phyloP scores from a whole-genome alignment of 495 filamentous ascomycete genomes.

The Rusavskia elegans region DNA sequence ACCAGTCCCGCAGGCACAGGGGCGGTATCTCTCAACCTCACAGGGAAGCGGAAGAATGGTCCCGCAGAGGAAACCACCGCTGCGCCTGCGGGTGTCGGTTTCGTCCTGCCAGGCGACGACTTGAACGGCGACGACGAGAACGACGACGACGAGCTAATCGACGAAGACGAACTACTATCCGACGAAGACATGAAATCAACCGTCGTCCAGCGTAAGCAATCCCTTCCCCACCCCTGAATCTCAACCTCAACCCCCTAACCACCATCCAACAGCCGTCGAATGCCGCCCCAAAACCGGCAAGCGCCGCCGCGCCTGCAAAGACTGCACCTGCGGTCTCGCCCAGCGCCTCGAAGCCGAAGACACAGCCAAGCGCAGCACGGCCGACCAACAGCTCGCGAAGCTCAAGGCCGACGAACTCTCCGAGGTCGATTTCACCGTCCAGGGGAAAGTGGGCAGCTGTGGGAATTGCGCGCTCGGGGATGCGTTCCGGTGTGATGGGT shows the following conservation, averaged over 20 bases:
- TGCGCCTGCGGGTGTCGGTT: constrained; percentile 46
- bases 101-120: constrained; percentile 55
- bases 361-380: constrained; percentile 25
- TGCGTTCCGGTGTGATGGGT: constrained; percentile 51
- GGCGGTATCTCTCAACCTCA: constrained; percentile 22
- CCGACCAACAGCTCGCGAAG: constrained; percentile 48
- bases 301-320: constrained; percentile 86
- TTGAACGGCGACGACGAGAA: constrained; percentile 50
- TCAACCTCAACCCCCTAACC: neutral
- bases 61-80: constrained; percentile 4
- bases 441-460: constrained; percentile 87
- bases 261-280: constrained; percentile 45
- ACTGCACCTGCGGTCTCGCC: constrained; percentile 82
- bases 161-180: constrained; percentile 72
- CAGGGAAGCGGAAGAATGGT: constrained; percentile 28
- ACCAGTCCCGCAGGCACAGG: constrained; percentile 15
- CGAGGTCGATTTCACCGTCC: constrained; percentile 88
- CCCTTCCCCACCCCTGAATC: constrained; percentile 1
- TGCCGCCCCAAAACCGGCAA: constrained; percentile 72
- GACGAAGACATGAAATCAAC: constrained; percentile 65
- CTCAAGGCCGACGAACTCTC: constrained; percentile 61
- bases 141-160: constrained; percentile 72
- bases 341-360: constrained; percentile 22
- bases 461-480: constrained; percentile 88
- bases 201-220: constrained; percentile 55